Conservation (phyloP, 495 filamentous ascomycete genomes). For the Penicillium dipodomyicola region DNA sequence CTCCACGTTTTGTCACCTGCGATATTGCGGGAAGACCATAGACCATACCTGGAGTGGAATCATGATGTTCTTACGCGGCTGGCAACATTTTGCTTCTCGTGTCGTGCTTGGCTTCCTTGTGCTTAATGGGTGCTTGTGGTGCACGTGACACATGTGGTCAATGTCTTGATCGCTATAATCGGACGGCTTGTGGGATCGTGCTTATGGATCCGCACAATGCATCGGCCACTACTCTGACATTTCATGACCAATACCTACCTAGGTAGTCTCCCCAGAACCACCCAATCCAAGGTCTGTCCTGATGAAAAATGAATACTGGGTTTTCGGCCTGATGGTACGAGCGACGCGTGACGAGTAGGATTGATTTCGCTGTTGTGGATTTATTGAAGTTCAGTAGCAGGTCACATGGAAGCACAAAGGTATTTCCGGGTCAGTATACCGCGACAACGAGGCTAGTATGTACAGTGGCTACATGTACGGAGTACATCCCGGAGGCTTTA, state of each 20-base stretch:
- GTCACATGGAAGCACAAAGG: not conserved
- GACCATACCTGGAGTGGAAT: conserved; percentile 1
- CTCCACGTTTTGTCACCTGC: not conserved
- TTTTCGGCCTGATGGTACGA: not conserved
- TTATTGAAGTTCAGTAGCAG: not conserved
- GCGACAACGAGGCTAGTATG: not conserved
- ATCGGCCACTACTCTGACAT: conserved; percentile 6
- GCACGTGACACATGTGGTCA: conserved; percentile 8
- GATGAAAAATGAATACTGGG: not conserved
- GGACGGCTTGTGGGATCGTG: conserved; percentile 5
- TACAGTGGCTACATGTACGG: too few relatives aligned
- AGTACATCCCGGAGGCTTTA: too few relatives aligned
- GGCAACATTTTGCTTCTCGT: conserved; percentile 4
- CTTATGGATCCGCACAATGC: not conserved
- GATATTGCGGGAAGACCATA: not conserved
- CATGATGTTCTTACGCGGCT: conserved; percentile 3
- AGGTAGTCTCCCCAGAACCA: not conserved
- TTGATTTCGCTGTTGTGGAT: not conserved
- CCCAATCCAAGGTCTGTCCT: not conserved
- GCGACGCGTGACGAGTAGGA: too few relatives aligned
- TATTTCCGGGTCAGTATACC: not conserved
- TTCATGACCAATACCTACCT: not conserved
- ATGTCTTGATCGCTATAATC: conserved; percentile 5
- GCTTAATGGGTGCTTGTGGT: not conserved
- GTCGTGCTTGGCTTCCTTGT: conserved; percentile 2